Conservation (phyloP, 1,284 basidiomycete genomes). For the Macrocybe sp. region DNA sequence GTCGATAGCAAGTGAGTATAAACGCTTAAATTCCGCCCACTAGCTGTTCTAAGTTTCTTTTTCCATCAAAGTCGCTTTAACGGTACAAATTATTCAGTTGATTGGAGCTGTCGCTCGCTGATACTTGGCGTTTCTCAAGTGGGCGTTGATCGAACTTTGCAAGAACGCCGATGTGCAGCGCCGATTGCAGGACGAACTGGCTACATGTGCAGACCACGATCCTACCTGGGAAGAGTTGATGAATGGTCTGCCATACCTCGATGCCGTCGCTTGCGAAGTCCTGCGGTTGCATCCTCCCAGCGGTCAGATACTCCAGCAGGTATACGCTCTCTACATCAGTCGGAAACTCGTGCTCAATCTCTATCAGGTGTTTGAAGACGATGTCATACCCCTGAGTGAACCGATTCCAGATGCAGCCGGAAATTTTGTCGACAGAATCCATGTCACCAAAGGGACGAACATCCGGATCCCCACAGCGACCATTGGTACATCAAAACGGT, state of each 20-base stretch:
- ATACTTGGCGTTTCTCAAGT: neutral
- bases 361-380: slow-evolving; percentile 7
- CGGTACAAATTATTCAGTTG: slow-evolving; percentile 26
- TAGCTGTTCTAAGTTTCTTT: neutral
- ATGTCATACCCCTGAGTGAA: slow-evolving; percentile 9
- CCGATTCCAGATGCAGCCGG: slow-evolving; percentile 10
- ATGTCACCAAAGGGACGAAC: slow-evolving; percentile 11
- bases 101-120: neutral
- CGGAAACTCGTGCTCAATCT: slow-evolving; percentile 2
- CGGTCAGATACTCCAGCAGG: neutral
- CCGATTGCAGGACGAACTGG: slow-evolving; percentile 6
- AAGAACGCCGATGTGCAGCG: slow-evolving; percentile 4
- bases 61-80: neutral
- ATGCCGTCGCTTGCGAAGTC: slow-evolving; percentile 7
- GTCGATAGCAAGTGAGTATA: slow-evolving; percentile 33
- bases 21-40: neutral
- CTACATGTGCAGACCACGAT: slow-evolving; percentile 15
- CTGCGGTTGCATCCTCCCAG: neutral
- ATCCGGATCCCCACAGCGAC: slow-evolving; percentile 24
- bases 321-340: slow-evolving; percentile 2
- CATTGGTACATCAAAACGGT: slow-evolving; percentile 24
- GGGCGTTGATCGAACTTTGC: slow-evolving; percentile 8
- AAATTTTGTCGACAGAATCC: slow-evolving; percentile 4
- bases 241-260: slow-evolving; percentile 7
- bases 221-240: slow-evolving; percentile 6